A percentile compares a stretch with the other conserved stretches of the same genome.
These are phyloP conservation scores for Penicillium taxi DNA, from an alignment of 495 filamentous ascomycete genomes.

Conservation along the genomic window DNA sequence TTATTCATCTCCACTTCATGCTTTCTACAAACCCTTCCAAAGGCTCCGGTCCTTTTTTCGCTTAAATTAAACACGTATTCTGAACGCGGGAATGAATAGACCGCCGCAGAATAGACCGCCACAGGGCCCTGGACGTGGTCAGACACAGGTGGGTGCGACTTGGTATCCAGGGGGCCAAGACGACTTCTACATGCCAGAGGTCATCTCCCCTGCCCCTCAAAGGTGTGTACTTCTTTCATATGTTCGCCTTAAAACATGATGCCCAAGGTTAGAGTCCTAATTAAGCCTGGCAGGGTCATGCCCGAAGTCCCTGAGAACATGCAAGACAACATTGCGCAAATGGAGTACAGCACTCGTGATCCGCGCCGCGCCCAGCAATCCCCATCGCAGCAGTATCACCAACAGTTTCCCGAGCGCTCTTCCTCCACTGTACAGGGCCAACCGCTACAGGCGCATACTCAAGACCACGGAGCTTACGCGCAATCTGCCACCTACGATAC, in stretches of 20 bases:
- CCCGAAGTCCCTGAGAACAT: conserved; percentile 78
- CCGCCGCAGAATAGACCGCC: conserved; percentile 14
- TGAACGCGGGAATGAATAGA: conserved; percentile 28
- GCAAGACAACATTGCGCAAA: conserved; percentile 79
- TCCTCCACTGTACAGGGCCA: conserved; percentile 33
- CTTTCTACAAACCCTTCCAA: background rate
- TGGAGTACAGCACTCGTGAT: conserved; percentile 68
- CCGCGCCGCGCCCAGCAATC: conserved; percentile 34
- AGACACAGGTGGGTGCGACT: conserved; percentile 62
- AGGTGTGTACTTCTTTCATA: conserved; percentile 49
- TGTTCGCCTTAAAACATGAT: conserved; percentile 7
- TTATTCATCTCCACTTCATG: conserved; percentile 4
- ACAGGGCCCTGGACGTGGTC: conserved; percentile 38
- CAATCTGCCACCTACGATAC: conserved; percentile 37
- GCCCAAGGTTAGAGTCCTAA: conserved; percentile 20
- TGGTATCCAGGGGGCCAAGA: conserved; percentile 85
- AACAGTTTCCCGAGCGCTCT: conserved; percentile 35
- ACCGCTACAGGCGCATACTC: conserved; percentile 20
- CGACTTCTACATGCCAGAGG: conserved; percentile 75
- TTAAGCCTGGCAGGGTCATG: conserved; percentile 50
- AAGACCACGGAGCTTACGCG: conserved; percentile 33
- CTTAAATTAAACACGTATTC: no score
- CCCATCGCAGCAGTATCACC: conserved; percentile 31
- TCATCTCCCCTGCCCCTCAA: conserved; percentile 80
- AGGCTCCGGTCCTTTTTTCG: background rate